phyloP scores from a whole-genome alignment of 2,329 filamentous ascomycete genomes.

The Exophiala sp. region DNA sequence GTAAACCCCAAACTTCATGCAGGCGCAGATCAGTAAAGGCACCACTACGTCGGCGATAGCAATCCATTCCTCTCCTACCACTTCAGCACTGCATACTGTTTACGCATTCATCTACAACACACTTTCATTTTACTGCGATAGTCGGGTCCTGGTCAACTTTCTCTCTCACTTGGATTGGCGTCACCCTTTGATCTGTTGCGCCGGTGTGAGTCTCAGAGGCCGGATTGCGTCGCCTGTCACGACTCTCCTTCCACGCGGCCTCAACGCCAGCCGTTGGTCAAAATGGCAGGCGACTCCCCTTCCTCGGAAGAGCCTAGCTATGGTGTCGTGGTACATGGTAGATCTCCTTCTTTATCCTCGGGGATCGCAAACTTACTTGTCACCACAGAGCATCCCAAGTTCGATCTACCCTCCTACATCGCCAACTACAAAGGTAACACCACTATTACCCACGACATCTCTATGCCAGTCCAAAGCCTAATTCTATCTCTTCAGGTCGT shows the following conservation, averaged over 20 bases:
- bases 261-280: background rate
- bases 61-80: too few relatives aligned
- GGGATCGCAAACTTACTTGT: slow-evolving; percentile 2
- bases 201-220: background rate
- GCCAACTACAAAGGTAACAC: slow-evolving; percentile 68
- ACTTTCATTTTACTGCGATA: too few relatives aligned
- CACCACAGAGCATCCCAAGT: slow-evolving; percentile 65
- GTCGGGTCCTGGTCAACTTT: too few relatives aligned
- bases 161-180: too few relatives aligned
- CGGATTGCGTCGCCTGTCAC: background rate
- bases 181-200: too few relatives aligned
- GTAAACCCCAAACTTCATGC: too few relatives aligned
- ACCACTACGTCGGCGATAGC: too few relatives aligned
- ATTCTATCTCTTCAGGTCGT: slow-evolving; percentile 54
- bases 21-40: too few relatives aligned
- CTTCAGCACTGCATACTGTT: too few relatives aligned
- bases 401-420: slow-evolving; percentile 87
- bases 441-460: too few relatives aligned
- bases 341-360: background rate
- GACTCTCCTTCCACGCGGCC: background rate
- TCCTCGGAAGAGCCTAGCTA: slow-evolving; percentile 14
- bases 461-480: background rate
- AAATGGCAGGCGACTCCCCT: slow-evolving; percentile 17
- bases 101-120: too few relatives aligned
- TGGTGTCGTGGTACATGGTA: slow-evolving; percentile 21